Evolutionary conservation across 2,329 filamentous ascomycete species (phyloP).

Genomic region (Neurospora sp.): DNA sequence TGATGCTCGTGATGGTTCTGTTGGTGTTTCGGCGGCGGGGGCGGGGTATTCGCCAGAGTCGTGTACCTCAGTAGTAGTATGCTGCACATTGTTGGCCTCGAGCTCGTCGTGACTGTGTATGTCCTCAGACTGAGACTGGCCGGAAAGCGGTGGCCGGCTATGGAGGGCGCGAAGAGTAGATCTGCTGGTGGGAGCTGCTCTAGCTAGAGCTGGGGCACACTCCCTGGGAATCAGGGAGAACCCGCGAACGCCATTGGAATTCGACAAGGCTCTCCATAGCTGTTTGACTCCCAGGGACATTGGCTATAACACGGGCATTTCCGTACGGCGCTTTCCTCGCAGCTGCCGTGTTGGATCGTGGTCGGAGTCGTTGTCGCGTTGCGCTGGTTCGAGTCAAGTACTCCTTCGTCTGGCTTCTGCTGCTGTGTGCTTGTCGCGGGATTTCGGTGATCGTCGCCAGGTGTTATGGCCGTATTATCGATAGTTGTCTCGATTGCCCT

Average conservation of each 20-base stretch:
- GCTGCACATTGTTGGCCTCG: background rate
- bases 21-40: background rate
- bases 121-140: background rate
- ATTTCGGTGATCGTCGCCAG: background rate
- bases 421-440: background rate
- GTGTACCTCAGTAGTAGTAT: background rate
- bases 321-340: background rate
- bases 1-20: background rate
- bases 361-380: background rate
- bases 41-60: background rate
- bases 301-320: slow-evolving; percentile 31
- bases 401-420: background rate
- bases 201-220: slow-evolving; percentile 1
- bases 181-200: background rate
- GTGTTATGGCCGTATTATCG: background rate
- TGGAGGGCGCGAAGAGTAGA: background rate
- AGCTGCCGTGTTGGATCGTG: background rate
- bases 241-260: slow-evolving; percentile 19
- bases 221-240: slow-evolving; percentile 19
- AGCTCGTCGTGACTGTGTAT: background rate
- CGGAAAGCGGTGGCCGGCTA: background rate
- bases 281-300: slow-evolving; percentile 37
- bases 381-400: background rate
- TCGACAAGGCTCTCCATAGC: slow-evolving; percentile 32
- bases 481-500: background rate